Percentiles rank a stretch among this genome's conserved stretches.
Evolutionary conservation across 2,329 filamentous ascomycete genomes (phyloP).

Genomic region (Penicillium capsulatum): DNA sequence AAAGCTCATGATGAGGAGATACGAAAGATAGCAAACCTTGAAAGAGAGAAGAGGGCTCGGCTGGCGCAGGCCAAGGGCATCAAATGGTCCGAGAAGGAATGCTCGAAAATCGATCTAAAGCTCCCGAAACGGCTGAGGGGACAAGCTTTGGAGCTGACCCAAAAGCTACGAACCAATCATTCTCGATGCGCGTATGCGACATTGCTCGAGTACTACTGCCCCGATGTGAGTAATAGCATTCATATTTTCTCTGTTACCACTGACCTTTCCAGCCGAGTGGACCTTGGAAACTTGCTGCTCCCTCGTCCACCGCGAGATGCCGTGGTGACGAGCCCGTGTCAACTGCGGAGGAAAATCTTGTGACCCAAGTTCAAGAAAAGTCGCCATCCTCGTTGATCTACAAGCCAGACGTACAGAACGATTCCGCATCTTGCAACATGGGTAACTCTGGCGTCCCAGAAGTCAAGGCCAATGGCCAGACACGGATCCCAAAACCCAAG

Average conservation of each 20-base stretch:
- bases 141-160: constrained; percentile 54
- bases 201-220: constrained; percentile 77
- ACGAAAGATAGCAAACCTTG: constrained; percentile 19
- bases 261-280: constrained; percentile 19
- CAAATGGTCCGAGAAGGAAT: background rate
- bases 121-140: constrained; percentile 59
- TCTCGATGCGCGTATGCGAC: constrained; percentile 72
- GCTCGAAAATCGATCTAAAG: constrained; percentile 12
- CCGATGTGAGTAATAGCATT: constrained; percentile 43
- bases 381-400: constrained; percentile 3
- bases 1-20: constrained; percentile 83
- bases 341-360: constrained; percentile 17
- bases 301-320: constrained; percentile 2
- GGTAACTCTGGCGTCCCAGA: too few species aligned
- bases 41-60: constrained; percentile 7
- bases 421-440: background rate
- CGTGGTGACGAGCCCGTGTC: constrained; percentile 6
- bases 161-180: constrained; percentile 67
- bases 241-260: background rate
- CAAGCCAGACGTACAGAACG: background rate
- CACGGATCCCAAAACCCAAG: constrained; percentile 15
- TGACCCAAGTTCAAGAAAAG: constrained; percentile 24
- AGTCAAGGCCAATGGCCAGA: constrained; percentile 6
- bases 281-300: constrained; percentile 21
- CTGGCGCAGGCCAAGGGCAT: background rate